phyloP scores from a whole-genome alignment of 1,284 basidiomycete species.

The Pseudomicrostroma phylloplanum region DNA sequence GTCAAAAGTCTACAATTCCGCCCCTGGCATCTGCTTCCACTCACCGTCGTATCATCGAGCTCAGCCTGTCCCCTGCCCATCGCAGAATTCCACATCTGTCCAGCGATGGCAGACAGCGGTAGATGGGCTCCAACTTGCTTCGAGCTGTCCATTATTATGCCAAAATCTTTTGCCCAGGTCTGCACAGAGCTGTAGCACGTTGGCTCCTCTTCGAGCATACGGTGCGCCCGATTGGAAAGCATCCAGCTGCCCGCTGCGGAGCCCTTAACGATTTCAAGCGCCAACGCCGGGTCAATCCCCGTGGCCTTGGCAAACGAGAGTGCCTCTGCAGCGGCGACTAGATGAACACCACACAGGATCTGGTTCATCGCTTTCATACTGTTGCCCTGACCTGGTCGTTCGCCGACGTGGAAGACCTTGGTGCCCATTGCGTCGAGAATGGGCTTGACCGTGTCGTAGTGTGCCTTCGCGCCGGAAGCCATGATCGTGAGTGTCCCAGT shows the following conservation, averaged over 20 bases:
- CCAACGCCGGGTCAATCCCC: slow-evolving; percentile 45
- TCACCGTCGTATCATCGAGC: slow-evolving; percentile 18
- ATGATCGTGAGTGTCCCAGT: slow-evolving; percentile 50
- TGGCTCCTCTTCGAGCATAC: slow-evolving; percentile 19
- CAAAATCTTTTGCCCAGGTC: slow-evolving; percentile 20
- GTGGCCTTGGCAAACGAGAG: slow-evolving; percentile 50
- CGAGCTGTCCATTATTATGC: slow-evolving; percentile 16
- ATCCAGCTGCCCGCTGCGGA: slow-evolving; percentile 49
- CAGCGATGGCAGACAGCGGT: slow-evolving; percentile 15
- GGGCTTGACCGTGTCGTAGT: slow-evolving; percentile 30
- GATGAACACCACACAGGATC: slow-evolving; percentile 48
- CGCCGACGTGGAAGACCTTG: slow-evolving; percentile 47
- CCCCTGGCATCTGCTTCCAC: too few relatives aligned
- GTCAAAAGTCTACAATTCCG: too few relatives aligned
- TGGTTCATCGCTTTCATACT: slow-evolving; percentile 43
- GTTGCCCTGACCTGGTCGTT: slow-evolving; percentile 36
- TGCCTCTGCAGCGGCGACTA: slow-evolving; percentile 51
- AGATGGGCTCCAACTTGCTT: slow-evolving; percentile 13
- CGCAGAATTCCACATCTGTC: slow-evolving; percentile 18
- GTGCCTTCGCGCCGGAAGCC: slow-evolving; percentile 36
- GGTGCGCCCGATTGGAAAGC: slow-evolving; percentile 44
- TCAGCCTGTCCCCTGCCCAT: slow-evolving; percentile 13
- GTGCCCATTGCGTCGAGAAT: slow-evolving; percentile 40
- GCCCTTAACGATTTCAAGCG: slow-evolving; percentile 45
- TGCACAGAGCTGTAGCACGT: slow-evolving; percentile 14